Conservation (phyloP, 805 yeast species). For the Saturnispora besseyi region DNA sequence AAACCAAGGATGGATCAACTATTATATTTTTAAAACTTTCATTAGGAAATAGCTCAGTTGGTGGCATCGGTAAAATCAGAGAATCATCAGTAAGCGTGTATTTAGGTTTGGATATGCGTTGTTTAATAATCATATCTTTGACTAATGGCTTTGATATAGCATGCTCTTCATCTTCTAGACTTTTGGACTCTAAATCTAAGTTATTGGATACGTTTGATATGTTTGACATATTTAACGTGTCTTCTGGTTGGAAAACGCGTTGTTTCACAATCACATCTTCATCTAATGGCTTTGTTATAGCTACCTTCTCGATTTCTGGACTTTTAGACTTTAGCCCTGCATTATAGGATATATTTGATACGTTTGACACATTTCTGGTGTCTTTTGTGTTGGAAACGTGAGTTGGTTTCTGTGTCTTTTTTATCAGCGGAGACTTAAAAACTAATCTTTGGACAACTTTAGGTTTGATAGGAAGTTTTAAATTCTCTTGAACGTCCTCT, state of each 20-base stretch:
- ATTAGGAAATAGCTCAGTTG: slow-evolving; percentile 15
- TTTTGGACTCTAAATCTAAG: neutral
- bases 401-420: neutral
- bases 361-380: slow-evolving; percentile 21
- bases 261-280: neutral
- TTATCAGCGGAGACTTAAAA: neutral
- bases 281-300: neutral
- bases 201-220: neutral
- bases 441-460: neutral
- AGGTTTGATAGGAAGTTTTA: neutral
- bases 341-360: neutral
- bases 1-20: slow-evolving; percentile 49
- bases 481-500: neutral
- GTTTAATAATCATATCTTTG: neutral
- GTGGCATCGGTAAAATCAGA: slow-evolving; percentile 32
- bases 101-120: neutral
- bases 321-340: neutral
- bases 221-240: slow-evolving; percentile 21
- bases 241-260: neutral
- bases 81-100: slow-evolving; percentile 21
- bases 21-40: slow-evolving; percentile 31
- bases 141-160: neutral
- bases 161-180: neutral
- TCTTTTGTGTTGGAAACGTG: neutral
- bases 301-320: neutral